These are phyloP conservation scores for Jatropha podagrica DNA, from an alignment of 441 rosid species.

Conservation along the genomic window DNA sequence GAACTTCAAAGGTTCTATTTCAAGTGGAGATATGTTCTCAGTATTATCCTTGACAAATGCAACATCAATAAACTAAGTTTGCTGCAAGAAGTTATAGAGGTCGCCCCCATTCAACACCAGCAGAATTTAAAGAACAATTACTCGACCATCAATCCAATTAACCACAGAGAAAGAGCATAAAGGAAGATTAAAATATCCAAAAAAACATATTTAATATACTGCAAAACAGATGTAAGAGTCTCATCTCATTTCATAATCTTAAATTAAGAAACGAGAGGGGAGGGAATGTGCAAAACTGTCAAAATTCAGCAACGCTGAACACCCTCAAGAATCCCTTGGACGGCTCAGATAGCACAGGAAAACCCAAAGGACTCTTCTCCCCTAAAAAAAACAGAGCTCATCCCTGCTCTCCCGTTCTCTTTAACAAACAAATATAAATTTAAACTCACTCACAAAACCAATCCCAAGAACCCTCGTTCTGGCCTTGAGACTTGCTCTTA, in stretches of 20 bases:
- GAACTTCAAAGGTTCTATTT: no score
- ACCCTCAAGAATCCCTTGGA: conserved; percentile 40
- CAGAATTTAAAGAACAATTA: no score
- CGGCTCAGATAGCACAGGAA: conserved; percentile 70
- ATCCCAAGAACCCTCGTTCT: conserved; percentile 7
- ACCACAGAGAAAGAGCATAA: not conserved
- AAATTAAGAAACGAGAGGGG: not conserved
- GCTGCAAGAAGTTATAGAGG: no score
- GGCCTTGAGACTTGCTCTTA: conserved; percentile 18
- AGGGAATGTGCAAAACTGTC: conserved; percentile 16
- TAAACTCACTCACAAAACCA: conserved; percentile 32
- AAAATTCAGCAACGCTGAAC: conserved; percentile 1
- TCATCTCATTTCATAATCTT: conserved; percentile 1
- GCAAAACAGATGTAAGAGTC: not conserved
- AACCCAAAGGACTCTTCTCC: conserved; percentile 46
- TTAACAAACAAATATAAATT: conserved; percentile 13
- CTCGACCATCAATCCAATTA: no score
- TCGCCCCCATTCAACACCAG: no score
- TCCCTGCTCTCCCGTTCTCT: conserved; percentile 13
- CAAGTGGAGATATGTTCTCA: no score
- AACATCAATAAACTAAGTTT: no score
- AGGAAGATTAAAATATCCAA: not conserved
- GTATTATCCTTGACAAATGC: no score
- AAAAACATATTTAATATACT: not conserved
- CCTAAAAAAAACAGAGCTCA: conserved; percentile 14